Evolutionary conservation across 495 filamentous ascomycete species (phyloP), one percentile per base, ranked within the genome.

Genomic region (Bacidia gigantensis): DNA sequence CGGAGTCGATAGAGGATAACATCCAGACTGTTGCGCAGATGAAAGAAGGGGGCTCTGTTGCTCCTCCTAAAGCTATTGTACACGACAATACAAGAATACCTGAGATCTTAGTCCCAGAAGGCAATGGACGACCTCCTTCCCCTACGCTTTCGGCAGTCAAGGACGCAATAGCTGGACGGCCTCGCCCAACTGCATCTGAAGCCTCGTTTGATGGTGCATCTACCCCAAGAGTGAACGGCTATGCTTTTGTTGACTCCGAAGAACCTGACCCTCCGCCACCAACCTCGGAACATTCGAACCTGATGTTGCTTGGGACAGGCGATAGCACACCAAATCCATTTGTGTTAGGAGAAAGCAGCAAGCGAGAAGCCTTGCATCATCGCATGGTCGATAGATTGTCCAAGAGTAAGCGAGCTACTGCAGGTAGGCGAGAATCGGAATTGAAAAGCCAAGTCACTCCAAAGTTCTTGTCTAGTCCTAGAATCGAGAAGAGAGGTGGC

Each of bases 191-290:
- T 1, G 76, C 79, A n/a, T 77, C 79, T 0, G 84, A 94, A 59
- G 73, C 77, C 7, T 80, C 75, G 2, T 78, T 78, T 25, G 67
- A 67, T 2, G 81, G 78, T n/a, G 77, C 70, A 18, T 84, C 92
- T 62, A 96, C 92, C 0, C 92, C 92, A 0, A 75, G 87, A 2
- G 86, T 97, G 0, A 87, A 87, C 51, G 92, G 92, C 20, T 98
- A 95, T 60, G 79, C 86, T 2, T 97, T 96, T 65, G 92, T 98
- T 40, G 89, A 95, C 57, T 75, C 78, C 29, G 84, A 93, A 58
- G 83, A 87, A 41, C 76, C 78, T 0, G 67, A 70, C 7, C 53
- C 61, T 10, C 59, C 46, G 21, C 42, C 40, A 17, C 58, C 49
- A 20, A 60, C 53, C 14, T 56, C 45, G 17, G 57, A 53, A 55